phyloP scores from a whole-genome alignment of 2,329 filamentous ascomycete genomes.

The Iodosphaeria phyllophila region DNA sequence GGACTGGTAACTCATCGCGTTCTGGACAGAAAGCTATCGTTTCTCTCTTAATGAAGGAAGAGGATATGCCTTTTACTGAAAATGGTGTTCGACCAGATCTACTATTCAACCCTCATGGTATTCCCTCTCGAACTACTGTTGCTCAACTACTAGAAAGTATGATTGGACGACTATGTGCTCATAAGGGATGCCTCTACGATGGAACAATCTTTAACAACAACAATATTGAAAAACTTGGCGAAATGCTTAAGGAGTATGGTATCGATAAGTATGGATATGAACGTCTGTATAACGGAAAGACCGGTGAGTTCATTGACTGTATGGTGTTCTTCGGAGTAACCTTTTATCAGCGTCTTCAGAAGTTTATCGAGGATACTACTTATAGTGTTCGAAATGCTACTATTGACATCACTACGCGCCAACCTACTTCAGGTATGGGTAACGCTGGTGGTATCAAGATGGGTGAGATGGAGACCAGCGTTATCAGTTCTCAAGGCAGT shows the following conservation, averaged over 20 bases:
- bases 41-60: conserved; percentile 91
- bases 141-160: conserved; percentile 99
- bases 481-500: conserved; percentile 99
- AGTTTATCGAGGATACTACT: conserved; percentile 99
- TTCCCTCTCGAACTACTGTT: conserved; percentile 99
- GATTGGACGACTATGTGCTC: conserved; percentile 82
- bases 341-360: conserved; percentile 94
- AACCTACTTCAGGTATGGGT: conserved; percentile 95
- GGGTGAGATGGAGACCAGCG: conserved; percentile 99
- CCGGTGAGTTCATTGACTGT: conserved; percentile 76
- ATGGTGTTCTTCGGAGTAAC: conserved; percentile 96
- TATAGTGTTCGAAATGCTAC: conserved; percentile 95
- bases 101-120: conserved; percentile 98
- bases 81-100: conserved; percentile 88
- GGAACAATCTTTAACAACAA: conserved; percentile 97
- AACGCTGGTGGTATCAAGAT: conserved; percentile 95
- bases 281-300: conserved; percentile 98
- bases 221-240: conserved; percentile 83
- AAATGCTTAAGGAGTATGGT: conserved; percentile 68
- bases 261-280: conserved; percentile 97
- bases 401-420: conserved; percentile 89
- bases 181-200: conserved; percentile 90
- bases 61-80: conserved; percentile 95
- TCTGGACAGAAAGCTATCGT: conserved; percentile 99
- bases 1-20: too few species aligned